Base-by-base conservation (phyloP, 2,329 filamentous ascomycete genomes). In the Verticillium longisporum region DNA sequence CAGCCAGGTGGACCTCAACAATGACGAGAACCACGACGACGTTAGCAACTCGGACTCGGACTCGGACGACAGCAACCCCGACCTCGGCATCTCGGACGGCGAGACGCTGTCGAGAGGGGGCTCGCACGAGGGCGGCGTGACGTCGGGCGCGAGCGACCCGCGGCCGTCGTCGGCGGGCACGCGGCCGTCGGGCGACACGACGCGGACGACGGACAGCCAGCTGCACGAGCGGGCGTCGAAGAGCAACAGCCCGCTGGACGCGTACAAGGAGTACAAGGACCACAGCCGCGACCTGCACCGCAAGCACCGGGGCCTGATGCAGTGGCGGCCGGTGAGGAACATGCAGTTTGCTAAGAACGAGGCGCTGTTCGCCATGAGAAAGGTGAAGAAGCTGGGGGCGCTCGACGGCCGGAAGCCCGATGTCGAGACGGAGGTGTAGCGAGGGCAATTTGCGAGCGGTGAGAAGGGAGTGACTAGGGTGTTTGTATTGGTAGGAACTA, bases 281-380 rank as follows among this genome's bases (percentile, higher is more conserved):
- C 83, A 86, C 64, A 91, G 88, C 70, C 86, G 89, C 64, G 87
- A 90, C 55, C 81, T 97, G 71, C 89, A 93, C 72, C 85, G 93
- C 0, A 92, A 93, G 76, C 92, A 97, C 67, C 83, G 93, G 11
- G 94, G 94, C 0, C 69, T 97, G 71, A 96, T 97, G 91, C 94
- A 98, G 74, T 98, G 93, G 92, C 90, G 88, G 70, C 93, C 94
- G 0, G 90, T 93, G 72, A 83, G 94, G 50, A 97, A 97, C 71
- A 80, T 86, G 26, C 86, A 88, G 66, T 98, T 97, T 73, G 93
- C 88, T 54, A 96, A 95, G 76, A 83, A 97, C 68, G 91, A 98
- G 78, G 86, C 90, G 0, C 88, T 89, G 68, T 93, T 88, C 75
- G 91, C 90, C 0, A 74, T 92, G 5, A 81, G 87, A 55, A 91